A percentile compares a stretch with the other conserved stretches of the same genome.
phyloP scores from a whole-genome alignment of 371 early-diverging fungal genomes.

The Mucor lusitanicus region DNA sequence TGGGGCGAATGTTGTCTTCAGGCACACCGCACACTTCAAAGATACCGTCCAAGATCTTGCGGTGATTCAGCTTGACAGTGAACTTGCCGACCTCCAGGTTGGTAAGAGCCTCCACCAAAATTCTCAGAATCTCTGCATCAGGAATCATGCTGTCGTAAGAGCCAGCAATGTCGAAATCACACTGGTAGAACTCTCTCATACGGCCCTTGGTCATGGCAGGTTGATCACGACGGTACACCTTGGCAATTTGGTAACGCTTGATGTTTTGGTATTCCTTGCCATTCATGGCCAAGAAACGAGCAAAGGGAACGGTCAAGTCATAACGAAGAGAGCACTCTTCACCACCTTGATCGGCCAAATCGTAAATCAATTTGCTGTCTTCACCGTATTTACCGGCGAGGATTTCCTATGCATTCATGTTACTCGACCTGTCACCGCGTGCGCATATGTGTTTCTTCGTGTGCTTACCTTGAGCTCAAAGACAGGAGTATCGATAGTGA shows the following conservation, averaged over 20 bases:
- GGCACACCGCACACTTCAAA: conserved; percentile 97
- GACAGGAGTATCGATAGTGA: conserved; percentile 99
- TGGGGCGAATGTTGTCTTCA: conserved; percentile 78
- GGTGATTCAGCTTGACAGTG: conserved; percentile 94
- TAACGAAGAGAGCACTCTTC: conserved; percentile 98
- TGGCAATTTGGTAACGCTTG: conserved; percentile 99
- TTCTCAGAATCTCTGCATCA: conserved; percentile 94
- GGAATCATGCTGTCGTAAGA: conserved; percentile 94
- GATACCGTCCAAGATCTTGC: conserved; percentile 96
- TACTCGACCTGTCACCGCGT: neutral
- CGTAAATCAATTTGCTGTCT: conserved; percentile 98
- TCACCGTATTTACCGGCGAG: conserved; percentile 99
- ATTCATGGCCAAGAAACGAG: conserved; percentile 97
- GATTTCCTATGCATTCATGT: conserved; percentile 66
- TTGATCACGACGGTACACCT: conserved; percentile 99
- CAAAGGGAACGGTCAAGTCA: conserved; percentile 99
- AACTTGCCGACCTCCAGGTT: conserved; percentile 83
- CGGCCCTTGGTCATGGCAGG: conserved; percentile 98
- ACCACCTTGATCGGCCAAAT: conserved; percentile 98
- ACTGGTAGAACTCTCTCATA: conserved; percentile 99
- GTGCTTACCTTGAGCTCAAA: conserved; percentile 90
- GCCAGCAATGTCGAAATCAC: conserved; percentile 99
- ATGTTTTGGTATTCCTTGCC: conserved; percentile 82
- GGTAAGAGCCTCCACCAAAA: conserved; percentile 82
- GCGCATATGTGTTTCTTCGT: neutral